These are phyloP conservation scores for Apiotrichum brassicae DNA, from an alignment of 1,284 basidiomycete genomes.

Conservation along the genomic window DNA sequence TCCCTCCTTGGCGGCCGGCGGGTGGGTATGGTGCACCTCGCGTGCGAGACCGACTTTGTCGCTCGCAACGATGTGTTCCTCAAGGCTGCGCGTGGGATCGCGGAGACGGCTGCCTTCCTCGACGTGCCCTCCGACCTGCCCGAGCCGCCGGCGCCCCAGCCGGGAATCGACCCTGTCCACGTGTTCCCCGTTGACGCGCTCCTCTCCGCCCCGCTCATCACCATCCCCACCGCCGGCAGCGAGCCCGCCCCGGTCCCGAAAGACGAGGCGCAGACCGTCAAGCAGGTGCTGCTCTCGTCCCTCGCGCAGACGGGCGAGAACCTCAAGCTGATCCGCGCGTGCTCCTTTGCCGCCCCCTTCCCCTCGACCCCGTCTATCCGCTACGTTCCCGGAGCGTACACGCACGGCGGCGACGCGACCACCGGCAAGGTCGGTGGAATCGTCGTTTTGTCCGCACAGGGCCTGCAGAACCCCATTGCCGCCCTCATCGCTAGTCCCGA, in stretches of 20 bases:
- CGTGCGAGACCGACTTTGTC: slow-evolving; percentile 97
- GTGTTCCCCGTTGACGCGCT: slow-evolving; percentile 54
- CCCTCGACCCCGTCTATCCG: slow-evolving; percentile 49
- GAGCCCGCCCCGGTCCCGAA: slow-evolving; percentile 18
- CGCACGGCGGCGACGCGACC: slow-evolving; percentile 59
- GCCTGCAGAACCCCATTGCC: slow-evolving; percentile 32
- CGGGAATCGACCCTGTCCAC: slow-evolving; percentile 33
- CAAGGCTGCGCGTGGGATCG: slow-evolving; percentile 69
- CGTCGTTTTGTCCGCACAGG: slow-evolving; percentile 57
- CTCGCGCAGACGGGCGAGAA: slow-evolving; percentile 88
- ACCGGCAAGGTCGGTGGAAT: slow-evolving; percentile 68
- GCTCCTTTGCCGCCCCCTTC: slow-evolving; percentile 61
- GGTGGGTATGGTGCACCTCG: slow-evolving; percentile 83
- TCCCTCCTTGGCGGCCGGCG: slow-evolving; percentile 63
- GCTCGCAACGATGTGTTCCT: slow-evolving; percentile 79
- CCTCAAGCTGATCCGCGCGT: slow-evolving; percentile 68
- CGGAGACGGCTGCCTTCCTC: slow-evolving; percentile 78
- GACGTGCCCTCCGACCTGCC: slow-evolving; percentile 50
- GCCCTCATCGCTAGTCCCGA: slow-evolving; percentile 36
- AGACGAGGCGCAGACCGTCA: slow-evolving; percentile 54
- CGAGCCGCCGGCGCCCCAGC: slow-evolving; percentile 18
- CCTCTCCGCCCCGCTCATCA: slow-evolving; percentile 62
- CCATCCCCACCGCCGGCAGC: slow-evolving; percentile 39
- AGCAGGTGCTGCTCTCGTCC: slow-evolving; percentile 66
- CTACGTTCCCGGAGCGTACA: slow-evolving; percentile 67